Percentiles rank a stretch among this genome's conserved stretches.
phyloP scores from a whole-genome alignment of 2,329 filamentous ascomycete genomes.

The Fusarium proliferatum region DNA sequence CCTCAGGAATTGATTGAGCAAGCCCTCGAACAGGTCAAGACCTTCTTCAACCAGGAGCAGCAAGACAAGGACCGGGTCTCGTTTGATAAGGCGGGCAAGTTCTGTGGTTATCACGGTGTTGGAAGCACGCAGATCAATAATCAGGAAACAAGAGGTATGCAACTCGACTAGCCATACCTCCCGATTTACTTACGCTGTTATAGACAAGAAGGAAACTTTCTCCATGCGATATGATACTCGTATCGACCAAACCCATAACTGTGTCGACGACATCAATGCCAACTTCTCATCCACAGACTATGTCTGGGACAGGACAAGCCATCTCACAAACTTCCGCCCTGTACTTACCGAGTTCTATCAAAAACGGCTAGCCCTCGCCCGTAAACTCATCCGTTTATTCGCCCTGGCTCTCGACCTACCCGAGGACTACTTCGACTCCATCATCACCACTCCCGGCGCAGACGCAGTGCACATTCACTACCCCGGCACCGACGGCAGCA shows the following conservation, averaged over 20 bases:
- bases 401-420: constrained; percentile 5
- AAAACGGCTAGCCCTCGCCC: background rate
- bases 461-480: constrained; percentile 20
- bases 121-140: constrained; percentile 15
- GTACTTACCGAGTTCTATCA: constrained; percentile 4
- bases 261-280: background rate
- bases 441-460: constrained; percentile 4
- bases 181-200: background rate
- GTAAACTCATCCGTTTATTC: constrained; percentile 4
- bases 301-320: constrained; percentile 3
- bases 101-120: constrained; percentile 9
- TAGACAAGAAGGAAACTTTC: constrained; percentile 15
- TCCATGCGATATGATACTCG: constrained; percentile 19
- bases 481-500: background rate
- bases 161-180: rapidly evolving
- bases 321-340: background rate
- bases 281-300: constrained; percentile 8
- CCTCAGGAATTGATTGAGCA: background rate
- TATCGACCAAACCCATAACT: background rate
- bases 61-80: background rate
- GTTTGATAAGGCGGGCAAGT: constrained; percentile 12
- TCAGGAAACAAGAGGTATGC: background rate
- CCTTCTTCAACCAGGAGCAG: background rate
- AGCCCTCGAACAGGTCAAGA: background rate
- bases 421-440: constrained; percentile 5